A percentile compares a stretch with the other conserved stretches of the same genome.
Conservation (phyloP, 805 yeast genomes). For the Wickerhamiella domercqiae region DNA sequence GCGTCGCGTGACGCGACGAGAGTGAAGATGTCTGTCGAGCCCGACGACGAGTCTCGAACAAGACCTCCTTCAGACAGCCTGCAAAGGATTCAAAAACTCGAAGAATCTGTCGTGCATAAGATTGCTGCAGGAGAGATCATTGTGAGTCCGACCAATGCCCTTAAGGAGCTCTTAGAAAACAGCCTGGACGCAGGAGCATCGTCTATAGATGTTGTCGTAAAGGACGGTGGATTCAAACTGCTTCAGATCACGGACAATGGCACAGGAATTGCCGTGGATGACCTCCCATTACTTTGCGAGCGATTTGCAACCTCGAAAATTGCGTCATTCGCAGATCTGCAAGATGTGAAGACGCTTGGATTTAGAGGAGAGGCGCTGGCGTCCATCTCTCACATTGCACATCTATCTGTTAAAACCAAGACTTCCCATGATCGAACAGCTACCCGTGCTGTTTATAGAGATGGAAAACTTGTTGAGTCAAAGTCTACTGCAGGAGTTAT, state of each 20-base stretch:
- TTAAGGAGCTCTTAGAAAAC: slow-evolving; percentile 86
- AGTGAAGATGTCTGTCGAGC: too few relatives aligned
- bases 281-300: slow-evolving; percentile 67
- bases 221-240: slow-evolving; percentile 82
- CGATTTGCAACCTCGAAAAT: slow-evolving; percentile 88
- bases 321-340: slow-evolving; percentile 56
- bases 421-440: slow-evolving; percentile 48
- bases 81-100: slow-evolving; percentile 32
- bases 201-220: slow-evolving; percentile 59
- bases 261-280: slow-evolving; percentile 53
- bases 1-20: too few relatives aligned
- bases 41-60: too few relatives aligned
- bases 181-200: slow-evolving; percentile 76
- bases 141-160: slow-evolving; percentile 83
- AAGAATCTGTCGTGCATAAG: slow-evolving; percentile 59
- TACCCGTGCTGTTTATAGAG: slow-evolving; percentile 48
- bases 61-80: neutral
- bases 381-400: slow-evolving; percentile 78
- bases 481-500: slow-evolving; percentile 69
- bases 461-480: slow-evolving; percentile 43
- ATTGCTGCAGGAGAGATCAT: slow-evolving; percentile 98
- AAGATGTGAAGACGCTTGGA: slow-evolving; percentile 64
- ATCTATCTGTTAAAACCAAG: slow-evolving; percentile 67
- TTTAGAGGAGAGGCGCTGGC: slow-evolving; percentile 96
- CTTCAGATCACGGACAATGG: slow-evolving; percentile 88